Percentiles rank a stretch among this genome's conserved stretches.
phyloP scores from a whole-genome alignment of 805 yeast species.

The Wickerhamiella occidentalis region DNA sequence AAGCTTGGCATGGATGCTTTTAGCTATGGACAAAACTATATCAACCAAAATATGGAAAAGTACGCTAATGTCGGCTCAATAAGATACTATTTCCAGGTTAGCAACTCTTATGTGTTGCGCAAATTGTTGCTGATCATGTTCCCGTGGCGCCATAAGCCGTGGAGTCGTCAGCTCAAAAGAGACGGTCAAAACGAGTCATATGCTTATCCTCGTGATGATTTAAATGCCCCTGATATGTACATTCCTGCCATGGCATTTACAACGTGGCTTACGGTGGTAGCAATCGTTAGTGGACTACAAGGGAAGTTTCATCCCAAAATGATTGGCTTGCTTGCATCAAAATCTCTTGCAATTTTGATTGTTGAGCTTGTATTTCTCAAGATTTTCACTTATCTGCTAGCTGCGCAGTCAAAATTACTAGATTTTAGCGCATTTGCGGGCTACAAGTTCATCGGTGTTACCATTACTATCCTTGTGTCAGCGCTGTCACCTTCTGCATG shows the following conservation, averaged over 20 bases:
- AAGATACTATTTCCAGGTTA: conserved; percentile 82
- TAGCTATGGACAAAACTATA: conserved; percentile 63
- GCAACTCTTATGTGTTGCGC: conserved; percentile 69
- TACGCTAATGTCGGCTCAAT: conserved; percentile 43
- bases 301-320: conserved; percentile 90
- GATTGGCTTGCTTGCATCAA: conserved; percentile 75
- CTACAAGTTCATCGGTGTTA: conserved; percentile 74
- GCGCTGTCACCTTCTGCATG: conserved; percentile 26
- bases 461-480: conserved; percentile 27
- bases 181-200: conserved; percentile 33
- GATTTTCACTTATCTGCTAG: conserved; percentile 70
- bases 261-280: conserved; percentile 75
- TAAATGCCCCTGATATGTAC: conserved; percentile 92
- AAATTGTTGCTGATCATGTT: conserved; percentile 64
- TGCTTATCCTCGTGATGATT: conserved; percentile 72
- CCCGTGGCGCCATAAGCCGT: conserved; percentile 75
- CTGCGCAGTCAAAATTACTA: conserved; percentile 57
- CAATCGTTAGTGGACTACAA: conserved; percentile 69
- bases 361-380: conserved; percentile 66
- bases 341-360: conserved; percentile 69
- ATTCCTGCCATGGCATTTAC: conserved; percentile 89
- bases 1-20: conserved; percentile 82
- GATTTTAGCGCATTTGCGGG: conserved; percentile 86
- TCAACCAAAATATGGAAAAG: conserved; percentile 54
- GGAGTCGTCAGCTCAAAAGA: conserved; percentile 48